Conservation (phyloP, 345 rosid species). For the Erucastrum elatum region DNA sequence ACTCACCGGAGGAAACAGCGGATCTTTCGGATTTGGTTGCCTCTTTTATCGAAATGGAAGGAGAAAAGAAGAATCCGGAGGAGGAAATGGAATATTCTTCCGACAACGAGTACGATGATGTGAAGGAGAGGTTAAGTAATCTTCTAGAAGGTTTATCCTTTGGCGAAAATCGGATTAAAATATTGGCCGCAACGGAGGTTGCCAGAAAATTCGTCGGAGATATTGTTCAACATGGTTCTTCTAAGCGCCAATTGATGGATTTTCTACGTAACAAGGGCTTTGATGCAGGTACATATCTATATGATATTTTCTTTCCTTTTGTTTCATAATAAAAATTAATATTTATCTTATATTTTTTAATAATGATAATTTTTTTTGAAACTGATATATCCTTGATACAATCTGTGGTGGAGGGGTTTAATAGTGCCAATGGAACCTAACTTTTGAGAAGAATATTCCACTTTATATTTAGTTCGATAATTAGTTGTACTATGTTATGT, state of each 20-base stretch:
- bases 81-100: constrained; percentile 2
- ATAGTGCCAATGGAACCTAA: neutral
- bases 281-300: constrained; percentile 63
- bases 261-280: constrained; percentile 57
- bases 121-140: constrained; percentile 38
- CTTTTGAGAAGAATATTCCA: too few species aligned
- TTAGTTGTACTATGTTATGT: neutral
- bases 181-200: constrained; percentile 36
- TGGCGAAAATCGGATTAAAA: constrained; percentile 37
- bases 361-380: too few species aligned
- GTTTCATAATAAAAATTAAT: too few species aligned
- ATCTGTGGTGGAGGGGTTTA: neutral
- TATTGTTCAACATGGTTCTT: neutral
- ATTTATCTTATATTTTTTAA: too few species aligned
- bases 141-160: constrained; percentile 29
- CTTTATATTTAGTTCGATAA: constrained; percentile 6
- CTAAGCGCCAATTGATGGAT: constrained; percentile 53
- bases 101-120: constrained; percentile 44
- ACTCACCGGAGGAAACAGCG: constrained; percentile 41
- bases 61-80: neutral
- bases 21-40: constrained; percentile 72
- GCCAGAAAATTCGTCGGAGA: constrained; percentile 35
- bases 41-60: constrained; percentile 67
- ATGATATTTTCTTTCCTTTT: too few species aligned
- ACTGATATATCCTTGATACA: too few species aligned